Evolutionary conservation across 768 basidiomycete genomes (phyloP), one percentile per base, ranked within the genome.

Genomic region (Vararia minispora): DNA sequence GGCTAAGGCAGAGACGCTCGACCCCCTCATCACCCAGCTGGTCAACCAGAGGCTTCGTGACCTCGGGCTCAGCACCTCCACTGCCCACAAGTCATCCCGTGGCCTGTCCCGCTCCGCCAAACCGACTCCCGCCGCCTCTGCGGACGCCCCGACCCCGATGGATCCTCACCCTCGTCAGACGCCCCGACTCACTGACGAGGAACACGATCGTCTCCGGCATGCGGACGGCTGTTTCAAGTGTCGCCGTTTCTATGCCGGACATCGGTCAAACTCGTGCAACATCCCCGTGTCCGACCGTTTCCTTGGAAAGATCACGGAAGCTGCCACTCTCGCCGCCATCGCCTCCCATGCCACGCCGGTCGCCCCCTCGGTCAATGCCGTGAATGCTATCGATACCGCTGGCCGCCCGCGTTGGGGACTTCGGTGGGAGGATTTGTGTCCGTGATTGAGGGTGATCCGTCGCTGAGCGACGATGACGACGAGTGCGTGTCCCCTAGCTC

Each of bases 221-320:
- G 42, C 53, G 22, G 20, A 42, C 2, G 52, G 58, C 0, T 60
- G 60, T 24, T 39, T 48, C 38, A 52, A 57, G n/a, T 60, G 58
- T 25, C 36, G 48, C 0, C 21, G 27, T 5, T 33, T 46, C 12
- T 46, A 40, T 5, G 24, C 42, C 1, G 37, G 41, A 3, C 57
- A 58, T 32, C 16, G 14, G 2, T 37, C 43, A 0, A 4, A 10
- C 1, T 33, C 24, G 37, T 60, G 59, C 17, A 48, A 43, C 1
- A 57, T 51, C 32, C 56, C 55, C 0, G 23, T 46, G 8, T 33
- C 29, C 0, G 24, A 33, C 0, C 42, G 21, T 0, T 16, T 47
- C n/a, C 55, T 44, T 5, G 21, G 18, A 7, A 36, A 28, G 3
- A 36, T 44, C 11, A 41, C 43, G 0, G 26, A 24, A 1, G 22